phyloP scores from a whole-genome alignment of 1,284 basidiomycete species.

The Pisolithus thermaeus region DNA sequence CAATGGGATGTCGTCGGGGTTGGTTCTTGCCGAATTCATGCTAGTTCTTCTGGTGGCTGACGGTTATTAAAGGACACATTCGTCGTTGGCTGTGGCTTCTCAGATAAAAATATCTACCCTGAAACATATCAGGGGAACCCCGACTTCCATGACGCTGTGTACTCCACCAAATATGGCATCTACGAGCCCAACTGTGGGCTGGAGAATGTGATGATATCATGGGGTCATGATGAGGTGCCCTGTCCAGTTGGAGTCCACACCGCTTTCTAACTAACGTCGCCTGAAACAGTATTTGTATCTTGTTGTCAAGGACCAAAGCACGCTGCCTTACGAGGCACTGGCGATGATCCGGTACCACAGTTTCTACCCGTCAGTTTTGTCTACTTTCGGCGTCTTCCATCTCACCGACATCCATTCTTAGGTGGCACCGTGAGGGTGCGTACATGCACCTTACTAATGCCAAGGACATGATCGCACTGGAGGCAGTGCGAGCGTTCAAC shows the following conservation, averaged over 20 bases:
- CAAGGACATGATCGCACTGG: constrained; percentile 55
- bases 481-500: constrained; percentile 75
- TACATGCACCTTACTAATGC: constrained; percentile 75
- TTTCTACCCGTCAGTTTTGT: constrained; percentile 70
- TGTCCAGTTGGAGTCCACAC: constrained; percentile 4
- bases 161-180: constrained; percentile 79
- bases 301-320: constrained; percentile 70
- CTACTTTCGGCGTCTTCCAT: neutral
- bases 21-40: constrained; percentile 25
- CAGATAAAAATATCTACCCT: constrained; percentile 80
- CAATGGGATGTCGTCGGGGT: constrained; percentile 93
- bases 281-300: constrained; percentile 64
- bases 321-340: constrained; percentile 77
- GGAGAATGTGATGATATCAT: constrained; percentile 86
- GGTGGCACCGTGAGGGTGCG: constrained; percentile 84
- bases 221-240: constrained; percentile 82
- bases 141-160: constrained; percentile 64
- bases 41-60: constrained; percentile 9
- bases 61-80: constrained; percentile 65
- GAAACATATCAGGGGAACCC: constrained; percentile 82
- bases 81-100: constrained; percentile 82
- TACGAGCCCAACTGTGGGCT: constrained; percentile 83
- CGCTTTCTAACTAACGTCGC: constrained; percentile 11
- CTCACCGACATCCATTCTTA: constrained; percentile 17
- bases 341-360: constrained; percentile 94